Conservation (phyloP, 2,329 filamentous ascomycete genomes). For the Onygenales sp. region DNA sequence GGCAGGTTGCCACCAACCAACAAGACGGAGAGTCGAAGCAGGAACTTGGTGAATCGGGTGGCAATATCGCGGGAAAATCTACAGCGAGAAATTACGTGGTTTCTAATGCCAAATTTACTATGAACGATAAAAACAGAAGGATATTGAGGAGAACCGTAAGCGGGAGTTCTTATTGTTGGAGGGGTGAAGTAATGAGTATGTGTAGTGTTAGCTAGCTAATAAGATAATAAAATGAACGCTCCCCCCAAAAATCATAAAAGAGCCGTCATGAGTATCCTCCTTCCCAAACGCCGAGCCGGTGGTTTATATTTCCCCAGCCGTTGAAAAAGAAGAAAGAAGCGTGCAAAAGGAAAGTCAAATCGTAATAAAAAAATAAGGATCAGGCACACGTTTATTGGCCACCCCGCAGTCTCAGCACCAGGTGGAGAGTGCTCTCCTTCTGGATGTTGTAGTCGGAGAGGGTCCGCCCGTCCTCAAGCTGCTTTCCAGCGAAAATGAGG, state of each 20-base stretch:
- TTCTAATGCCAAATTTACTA: no score
- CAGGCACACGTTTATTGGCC: constrained; percentile 20
- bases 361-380: background rate
- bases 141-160: background rate
- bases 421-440: constrained; percentile 54
- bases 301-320: background rate
- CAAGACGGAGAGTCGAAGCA: no score
- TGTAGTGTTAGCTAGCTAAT: background rate
- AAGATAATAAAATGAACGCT: background rate
- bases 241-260: background rate
- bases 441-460: constrained; percentile 46
- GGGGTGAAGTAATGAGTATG: background rate
- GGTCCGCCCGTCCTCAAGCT: constrained; percentile 44
- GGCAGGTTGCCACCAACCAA: no score
- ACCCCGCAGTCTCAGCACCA: constrained; percentile 52
- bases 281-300: background rate
- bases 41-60: no score
- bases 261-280: background rate
- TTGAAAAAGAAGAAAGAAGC: background rate
- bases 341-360: background rate
- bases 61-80: no score
- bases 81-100: no score
- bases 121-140: no score
- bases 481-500: constrained; percentile 61
- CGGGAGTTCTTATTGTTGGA: background rate